Conservation (phyloP, 2,329 filamentous ascomycete genomes). For the Ambrosiella xylebori region DNA sequence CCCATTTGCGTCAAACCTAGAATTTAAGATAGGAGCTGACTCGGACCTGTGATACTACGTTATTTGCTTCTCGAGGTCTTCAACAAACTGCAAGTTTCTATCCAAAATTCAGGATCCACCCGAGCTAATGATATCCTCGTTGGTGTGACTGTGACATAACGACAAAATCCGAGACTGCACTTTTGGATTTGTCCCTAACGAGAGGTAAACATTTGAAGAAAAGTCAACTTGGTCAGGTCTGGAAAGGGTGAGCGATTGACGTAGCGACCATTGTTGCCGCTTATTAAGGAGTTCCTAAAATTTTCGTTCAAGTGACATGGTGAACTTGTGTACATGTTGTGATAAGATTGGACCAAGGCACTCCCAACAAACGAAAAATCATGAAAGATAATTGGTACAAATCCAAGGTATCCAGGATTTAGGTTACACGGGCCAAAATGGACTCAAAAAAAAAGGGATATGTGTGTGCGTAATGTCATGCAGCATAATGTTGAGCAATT, state of each 20-base stretch:
- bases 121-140: conserved; percentile 30
- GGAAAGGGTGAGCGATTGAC: background rate
- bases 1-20: conserved; percentile 51
- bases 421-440: no score
- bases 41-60: conserved; percentile 29
- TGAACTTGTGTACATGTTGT: background rate
- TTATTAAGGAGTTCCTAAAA: background rate
- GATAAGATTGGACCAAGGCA: background rate
- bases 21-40: conserved; percentile 34
- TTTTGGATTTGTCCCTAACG: conserved; percentile 38
- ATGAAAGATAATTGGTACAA: background rate
- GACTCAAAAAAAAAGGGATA: no score
- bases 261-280: background rate
- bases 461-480: no score
- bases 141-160: conserved; percentile 22
- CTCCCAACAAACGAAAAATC: background rate
- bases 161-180: conserved; percentile 30
- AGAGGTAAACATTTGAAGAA: conserved; percentile 65
- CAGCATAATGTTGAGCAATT: no score
- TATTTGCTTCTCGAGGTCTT: conserved; percentile 29
- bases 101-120: conserved; percentile 37
- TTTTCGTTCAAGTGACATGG: conserved; percentile 1
- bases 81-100: conserved; percentile 29
- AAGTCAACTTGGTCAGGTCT: conserved; percentile 37
- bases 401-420: no score